Evolutionary conservation across 805 yeast species (phyloP).

Genomic region (Candida fluviatilis): DNA sequence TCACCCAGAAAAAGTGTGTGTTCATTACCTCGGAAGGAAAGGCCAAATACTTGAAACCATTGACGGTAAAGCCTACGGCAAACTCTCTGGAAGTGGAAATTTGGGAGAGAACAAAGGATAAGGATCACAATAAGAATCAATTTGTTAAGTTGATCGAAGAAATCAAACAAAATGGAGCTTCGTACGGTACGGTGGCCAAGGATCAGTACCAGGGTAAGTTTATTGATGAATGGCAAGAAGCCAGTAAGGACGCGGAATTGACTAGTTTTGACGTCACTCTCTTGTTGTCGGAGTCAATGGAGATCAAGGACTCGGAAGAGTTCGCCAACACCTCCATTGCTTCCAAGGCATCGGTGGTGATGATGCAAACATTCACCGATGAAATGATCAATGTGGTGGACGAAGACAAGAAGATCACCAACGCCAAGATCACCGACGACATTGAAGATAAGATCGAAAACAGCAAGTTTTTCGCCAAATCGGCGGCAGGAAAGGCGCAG

Average conservation of each 20-base stretch:
- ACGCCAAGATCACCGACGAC: slow-evolving; percentile 66
- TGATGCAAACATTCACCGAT: slow-evolving; percentile 80
- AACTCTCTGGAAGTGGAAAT: slow-evolving; percentile 45
- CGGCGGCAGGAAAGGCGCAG: slow-evolving; percentile 47
- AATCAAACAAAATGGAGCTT: slow-evolving; percentile 37
- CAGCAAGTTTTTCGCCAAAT: slow-evolving; percentile 62
- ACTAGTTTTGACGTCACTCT: slow-evolving; percentile 46
- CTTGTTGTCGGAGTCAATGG: slow-evolving; percentile 54
- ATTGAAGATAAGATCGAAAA: slow-evolving; percentile 76
- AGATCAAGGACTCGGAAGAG: slow-evolving; percentile 77
- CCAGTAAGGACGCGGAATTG: slow-evolving; percentile 28
- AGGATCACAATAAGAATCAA: slow-evolving; percentile 63
- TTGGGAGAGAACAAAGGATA: slow-evolving; percentile 78
- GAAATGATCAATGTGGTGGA: slow-evolving; percentile 86
- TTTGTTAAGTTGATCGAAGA: slow-evolving; percentile 54
- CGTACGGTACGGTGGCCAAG: slow-evolving; percentile 63
- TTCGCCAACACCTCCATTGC: slow-evolving; percentile 63
- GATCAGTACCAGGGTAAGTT: slow-evolving; percentile 83
- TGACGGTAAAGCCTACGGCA: slow-evolving; percentile 41
- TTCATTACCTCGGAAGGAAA: slow-evolving; percentile 81
- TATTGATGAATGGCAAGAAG: slow-evolving; percentile 70
- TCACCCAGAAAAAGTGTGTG: slow-evolving; percentile 55
- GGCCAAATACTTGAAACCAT: slow-evolving; percentile 68
- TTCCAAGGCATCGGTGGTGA: slow-evolving; percentile 67
- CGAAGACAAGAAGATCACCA: slow-evolving; percentile 74